Evolutionary conservation across 208 protist species (phyloP).

Genomic region (Acanthamoeba healyi): DNA sequence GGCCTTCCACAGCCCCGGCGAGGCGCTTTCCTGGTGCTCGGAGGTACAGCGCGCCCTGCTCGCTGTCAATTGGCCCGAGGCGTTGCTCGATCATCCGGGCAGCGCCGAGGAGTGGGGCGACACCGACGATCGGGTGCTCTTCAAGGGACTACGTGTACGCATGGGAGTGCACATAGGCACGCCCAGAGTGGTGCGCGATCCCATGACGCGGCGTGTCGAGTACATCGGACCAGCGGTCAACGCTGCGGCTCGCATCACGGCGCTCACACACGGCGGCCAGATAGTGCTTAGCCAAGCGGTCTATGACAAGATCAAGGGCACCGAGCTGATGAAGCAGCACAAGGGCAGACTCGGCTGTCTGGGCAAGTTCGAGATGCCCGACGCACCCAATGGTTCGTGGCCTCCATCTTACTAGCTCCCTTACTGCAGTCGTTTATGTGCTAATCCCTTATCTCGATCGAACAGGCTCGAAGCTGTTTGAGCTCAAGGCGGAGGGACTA

Average conservation of each 20-base stretch:
- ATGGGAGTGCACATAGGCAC: conserved; percentile 8
- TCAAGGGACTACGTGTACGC: not conserved
- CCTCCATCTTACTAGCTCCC: not conserved
- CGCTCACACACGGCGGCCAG: conserved; percentile 4
- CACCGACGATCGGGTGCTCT: not conserved
- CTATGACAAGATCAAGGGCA: not conserved
- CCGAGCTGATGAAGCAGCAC: not conserved
- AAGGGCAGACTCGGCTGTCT: not conserved
- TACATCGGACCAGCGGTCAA: conserved; percentile 35
- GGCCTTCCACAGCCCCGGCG: conserved; percentile 27
- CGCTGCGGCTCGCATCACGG: not conserved
- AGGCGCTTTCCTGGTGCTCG: not conserved
- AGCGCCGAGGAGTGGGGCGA: conserved; percentile 34
- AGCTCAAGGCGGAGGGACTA: conserved; percentile 22
- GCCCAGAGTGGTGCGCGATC: not conserved
- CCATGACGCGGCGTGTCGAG: not conserved
- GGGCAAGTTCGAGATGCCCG: not conserved
- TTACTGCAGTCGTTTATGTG: not conserved
- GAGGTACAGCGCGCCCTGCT: conserved; percentile 2
- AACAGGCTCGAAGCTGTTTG: conserved; percentile 10
- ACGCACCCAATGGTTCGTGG: not conserved
- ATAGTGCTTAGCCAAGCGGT: not conserved
- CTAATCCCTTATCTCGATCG: not conserved
- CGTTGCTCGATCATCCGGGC: conserved; percentile 2
- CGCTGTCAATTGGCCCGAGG: not conserved